Evolutionary conservation across 345 rosid species (phyloP).

Genomic region (Citrus sp.): DNA sequence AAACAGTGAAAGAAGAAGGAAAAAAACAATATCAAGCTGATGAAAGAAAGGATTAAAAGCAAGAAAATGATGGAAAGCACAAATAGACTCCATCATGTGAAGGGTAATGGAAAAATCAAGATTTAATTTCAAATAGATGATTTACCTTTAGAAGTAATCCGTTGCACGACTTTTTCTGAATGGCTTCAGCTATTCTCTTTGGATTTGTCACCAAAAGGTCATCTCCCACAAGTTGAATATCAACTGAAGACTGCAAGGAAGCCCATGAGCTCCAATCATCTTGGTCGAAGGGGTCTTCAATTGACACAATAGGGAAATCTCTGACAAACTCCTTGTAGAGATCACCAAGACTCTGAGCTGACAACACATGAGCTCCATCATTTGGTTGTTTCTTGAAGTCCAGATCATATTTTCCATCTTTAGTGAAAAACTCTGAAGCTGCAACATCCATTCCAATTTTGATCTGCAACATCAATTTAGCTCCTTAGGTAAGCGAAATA

Average conservation of each 20-base stretch:
- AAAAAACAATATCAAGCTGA: not conserved
- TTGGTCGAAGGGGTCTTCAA: slow-evolving; percentile 98
- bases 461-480: slow-evolving; percentile 49
- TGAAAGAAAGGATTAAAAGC: not conserved
- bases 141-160: slow-evolving; percentile 82
- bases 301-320: slow-evolving; percentile 90
- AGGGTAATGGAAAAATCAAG: not conserved
- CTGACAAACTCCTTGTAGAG: slow-evolving; percentile 82
- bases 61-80: not conserved
- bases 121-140: not conserved
- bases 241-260: slow-evolving; percentile 78
- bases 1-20: too few species aligned
- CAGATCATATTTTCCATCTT: slow-evolving; percentile 81
- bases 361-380: slow-evolving; percentile 79
- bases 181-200: slow-evolving; percentile 89
- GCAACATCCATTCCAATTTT: slow-evolving; percentile 99
- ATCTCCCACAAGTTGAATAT: slow-evolving; percentile 92
- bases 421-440: slow-evolving; percentile 87
- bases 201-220: slow-evolving; percentile 98
- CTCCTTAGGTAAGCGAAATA: not conserved
- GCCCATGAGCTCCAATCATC: slow-evolving; percentile 98
- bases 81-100: not conserved
- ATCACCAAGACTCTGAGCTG: slow-evolving; percentile 73
- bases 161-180: slow-evolving; percentile 85
- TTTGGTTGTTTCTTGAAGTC: slow-evolving; percentile 96